Base-by-base conservation (phyloP, 352 stramenopile species). In the Globisporangium cederbergense region DNA sequence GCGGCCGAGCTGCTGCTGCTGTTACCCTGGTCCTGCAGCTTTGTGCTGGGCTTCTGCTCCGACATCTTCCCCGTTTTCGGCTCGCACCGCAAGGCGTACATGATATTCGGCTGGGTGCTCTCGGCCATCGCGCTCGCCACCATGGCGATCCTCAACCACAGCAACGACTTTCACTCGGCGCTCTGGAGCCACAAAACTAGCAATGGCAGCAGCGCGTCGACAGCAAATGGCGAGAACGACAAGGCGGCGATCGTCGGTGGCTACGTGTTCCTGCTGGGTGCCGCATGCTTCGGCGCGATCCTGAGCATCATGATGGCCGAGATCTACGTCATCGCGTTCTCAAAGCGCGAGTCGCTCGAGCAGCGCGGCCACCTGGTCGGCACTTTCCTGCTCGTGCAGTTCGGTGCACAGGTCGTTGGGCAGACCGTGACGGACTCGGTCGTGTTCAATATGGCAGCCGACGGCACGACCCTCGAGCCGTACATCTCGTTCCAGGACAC, bases 271-370 rank as follows among this genome's bases (percentile, higher is more conserved):
- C 54, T 81, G 22, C 66, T 85, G 0, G 74, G 72, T 34, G 18
- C 64, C 28, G 66, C 75, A 30, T 83, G 75, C 59, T 86, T 83
- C 50, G 77, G 77, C 4, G 74, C 57, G 32, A 81, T 83, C 18
- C 45, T 81, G 28, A 73, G 67, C 6, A 55, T 81, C 22, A 70
- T 81, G 34, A 76, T 83, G 28, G 73, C 67, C 4, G 62, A 83
- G 62, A 80, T 76, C 30, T 83, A 83, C 65, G 69, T 83, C 18
- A 68, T 86, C 22, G 75, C 73, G 43, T 70, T 78, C 54, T 76
- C 67, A 46, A 75, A 75, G 49, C 64, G 68, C 28, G 71, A 83
- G 34, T 30, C 57, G 0, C 58, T 79, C 20, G 62, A 43, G 18
- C 49, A 64, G 2, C 77, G 73, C 13, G 77, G 75, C 32, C 79